Base-by-base conservation (phyloP, 352 stramenopile species). In the Elongisporangium prolatum region DNA sequence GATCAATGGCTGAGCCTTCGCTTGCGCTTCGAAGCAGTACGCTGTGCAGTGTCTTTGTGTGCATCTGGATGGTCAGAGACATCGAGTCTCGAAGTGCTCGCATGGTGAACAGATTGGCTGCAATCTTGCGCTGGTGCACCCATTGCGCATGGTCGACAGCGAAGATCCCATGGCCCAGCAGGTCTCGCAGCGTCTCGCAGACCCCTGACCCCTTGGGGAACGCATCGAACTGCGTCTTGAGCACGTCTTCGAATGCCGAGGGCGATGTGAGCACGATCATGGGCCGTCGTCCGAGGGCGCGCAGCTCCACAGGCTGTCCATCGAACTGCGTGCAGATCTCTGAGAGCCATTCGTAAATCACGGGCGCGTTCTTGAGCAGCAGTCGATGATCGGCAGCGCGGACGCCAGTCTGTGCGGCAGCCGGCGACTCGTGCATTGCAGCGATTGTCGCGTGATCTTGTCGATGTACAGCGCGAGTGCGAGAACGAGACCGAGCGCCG, bases 91-190 rank as follows among this genome's bases (percentile, higher is more conserved):
- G 59, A 6, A 88, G 40, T 4, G 66, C 24, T 6, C 64, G 65
- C 40, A 60, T 77, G 9, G 78, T 90, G 49, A 96, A 95, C 21
- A 97, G 83, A 52, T 95, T 84, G 52, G 77, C 95, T 51, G 87
- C 83, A 0, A 68, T 84, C 60, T 93, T 93, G 56, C 85, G 75
- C 59, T 95, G 85, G 50, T 81, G 63, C 34, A 73, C 57, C 85
- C 85, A 95, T 37, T 52, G 28, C 16, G 68, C 61, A 5, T 75
- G 77, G 56, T 95, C 81, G 10, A 72, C 65, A 5, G 61, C 64
- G 49, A 95, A 90, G 62, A 95, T 88, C 44, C 85, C 83, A 11
- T 78, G 47, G 47, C 83, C 81, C 0, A 92, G 61, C 16, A 93
- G 38, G 54, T 88, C 74, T 16, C 34, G 20, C 51, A 88, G 49